Evolutionary conservation across 2,329 filamentous ascomycete genomes (phyloP), one percentile per base, ranked within the genome.

Genomic region (Colletotrichum agaves): DNA sequence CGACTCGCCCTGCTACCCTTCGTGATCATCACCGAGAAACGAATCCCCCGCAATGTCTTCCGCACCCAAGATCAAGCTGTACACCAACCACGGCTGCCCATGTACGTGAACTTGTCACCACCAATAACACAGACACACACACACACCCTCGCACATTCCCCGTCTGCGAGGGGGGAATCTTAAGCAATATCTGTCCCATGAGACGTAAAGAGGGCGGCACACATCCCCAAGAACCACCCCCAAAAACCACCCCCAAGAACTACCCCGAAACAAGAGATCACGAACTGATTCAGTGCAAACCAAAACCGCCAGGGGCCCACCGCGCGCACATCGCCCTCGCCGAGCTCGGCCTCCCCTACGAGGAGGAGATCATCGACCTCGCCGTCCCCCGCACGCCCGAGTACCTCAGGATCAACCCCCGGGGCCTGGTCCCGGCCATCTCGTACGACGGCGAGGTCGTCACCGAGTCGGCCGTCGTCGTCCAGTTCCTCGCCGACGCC

Each of bases 341-440:
- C 33, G 91, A 93, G 74, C 85, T 91, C 12, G 83, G 84, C 11
- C 75, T 94, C 33, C 82, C 87, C 0, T 92, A 88, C 73, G 88
- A 92, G 64, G 89, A 93, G 71, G 88, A 92, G 68, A 87, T 88
- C 64, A 91, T 97, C 72, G 91, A 95, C 76, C 84, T 96, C 52
- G 78, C 80, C 72, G 85, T 79, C 10, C 92, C 93, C 0, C 88
- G 93, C 10, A 88, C 90, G 31, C 82, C 87, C 41, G 92, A 90
- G 83, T 96, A 95, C 76, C 85, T 96, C 8, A 82, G 90, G 58
- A 81, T 96, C 75, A 94, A 95, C 81, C 92, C 92, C 71, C 88
- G 92, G 63, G 93, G 93, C 13, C 87, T 94, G 3, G 92, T 96
- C 4, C 93, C 93, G 0, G 81, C 88, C 0, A 80, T 96, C 63